Evolutionary conservation across 202 grass and related monocot species (phyloP).

Genomic region (Eragrostis tef): DNA sequence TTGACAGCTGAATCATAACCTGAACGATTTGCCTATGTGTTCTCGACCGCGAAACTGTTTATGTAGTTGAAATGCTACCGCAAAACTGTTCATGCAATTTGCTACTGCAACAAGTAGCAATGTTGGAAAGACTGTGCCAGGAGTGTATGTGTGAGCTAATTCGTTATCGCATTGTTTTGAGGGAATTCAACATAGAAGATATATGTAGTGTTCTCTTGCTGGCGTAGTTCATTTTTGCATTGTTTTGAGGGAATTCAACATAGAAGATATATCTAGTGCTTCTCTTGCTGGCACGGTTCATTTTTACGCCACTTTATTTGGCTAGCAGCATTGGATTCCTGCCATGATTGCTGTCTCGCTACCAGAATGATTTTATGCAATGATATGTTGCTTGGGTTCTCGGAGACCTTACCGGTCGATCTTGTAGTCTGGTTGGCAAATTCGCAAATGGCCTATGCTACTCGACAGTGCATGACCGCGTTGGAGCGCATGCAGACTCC

Average conservation of each 20-base stretch:
- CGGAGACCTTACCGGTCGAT: neutral
- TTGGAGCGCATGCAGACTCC: neutral
- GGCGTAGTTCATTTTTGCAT: no score
- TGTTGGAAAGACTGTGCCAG: no score
- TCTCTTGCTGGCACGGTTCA: neutral
- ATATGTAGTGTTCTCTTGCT: no score
- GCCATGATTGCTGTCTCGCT: neutral
- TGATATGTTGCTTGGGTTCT: neutral
- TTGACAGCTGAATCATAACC: neutral
- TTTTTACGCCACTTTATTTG: neutral
- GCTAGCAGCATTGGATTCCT: neutral
- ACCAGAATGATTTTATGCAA: neutral
- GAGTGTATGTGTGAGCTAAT: neutral
- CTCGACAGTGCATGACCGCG: neutral
- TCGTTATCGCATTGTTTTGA: no score
- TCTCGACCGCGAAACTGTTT: neutral
- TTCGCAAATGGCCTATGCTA: neutral
- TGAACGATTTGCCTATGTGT: no score
- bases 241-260: neutral
- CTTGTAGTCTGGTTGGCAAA: neutral
- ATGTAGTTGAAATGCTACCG: neutral
- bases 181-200: no score
- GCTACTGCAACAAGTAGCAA: neutral
- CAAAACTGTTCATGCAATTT: neutral
- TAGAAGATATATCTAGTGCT: neutral